Conservation (phyloP, 2,329 filamentous ascomycete genomes). For the Sporothrix humicola region DNA sequence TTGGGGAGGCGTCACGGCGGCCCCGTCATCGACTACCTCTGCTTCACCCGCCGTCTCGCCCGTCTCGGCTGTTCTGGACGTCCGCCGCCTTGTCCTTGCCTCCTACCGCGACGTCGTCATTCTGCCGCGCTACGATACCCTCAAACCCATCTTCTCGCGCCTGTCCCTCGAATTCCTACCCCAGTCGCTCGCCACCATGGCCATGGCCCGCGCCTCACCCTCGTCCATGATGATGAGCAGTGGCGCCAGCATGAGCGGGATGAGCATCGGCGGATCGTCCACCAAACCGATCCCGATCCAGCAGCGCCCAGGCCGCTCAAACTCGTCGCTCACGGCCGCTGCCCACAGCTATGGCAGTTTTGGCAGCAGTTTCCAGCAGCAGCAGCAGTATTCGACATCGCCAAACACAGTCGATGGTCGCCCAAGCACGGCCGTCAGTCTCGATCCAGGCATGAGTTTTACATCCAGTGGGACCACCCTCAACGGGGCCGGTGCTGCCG, state of each 20-base stretch:
- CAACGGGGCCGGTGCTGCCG: conserved; percentile 48
- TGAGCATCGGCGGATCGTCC: conserved; percentile 42
- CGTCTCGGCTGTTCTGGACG: conserved; percentile 69
- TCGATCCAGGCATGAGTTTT: conserved; percentile 77
- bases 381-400: conserved; percentile 52
- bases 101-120: conserved; percentile 90
- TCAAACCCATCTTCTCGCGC: conserved; percentile 89
- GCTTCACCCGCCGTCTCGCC: conserved; percentile 49
- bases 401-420: conserved; percentile 56
- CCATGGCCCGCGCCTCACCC: conserved; percentile 41
- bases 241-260: neutral
- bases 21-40: conserved; percentile 41
- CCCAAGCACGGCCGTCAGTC: conserved; percentile 74
- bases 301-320: conserved; percentile 43
- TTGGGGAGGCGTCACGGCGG: conserved; percentile 70
- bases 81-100: conserved; percentile 85
- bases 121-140: conserved; percentile 82
- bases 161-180: conserved; percentile 80
- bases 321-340: conserved; percentile 35
- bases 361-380: conserved; percentile 38
- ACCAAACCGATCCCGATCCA: conserved; percentile 58
- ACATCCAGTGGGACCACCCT: conserved; percentile 80
- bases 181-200: conserved; percentile 56
- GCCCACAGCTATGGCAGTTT: conserved; percentile 34
- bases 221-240: conserved; percentile 9